Conservation (phyloP, 2,329 filamentous ascomycete genomes). For the Aspergillus fumigatus region DNA sequence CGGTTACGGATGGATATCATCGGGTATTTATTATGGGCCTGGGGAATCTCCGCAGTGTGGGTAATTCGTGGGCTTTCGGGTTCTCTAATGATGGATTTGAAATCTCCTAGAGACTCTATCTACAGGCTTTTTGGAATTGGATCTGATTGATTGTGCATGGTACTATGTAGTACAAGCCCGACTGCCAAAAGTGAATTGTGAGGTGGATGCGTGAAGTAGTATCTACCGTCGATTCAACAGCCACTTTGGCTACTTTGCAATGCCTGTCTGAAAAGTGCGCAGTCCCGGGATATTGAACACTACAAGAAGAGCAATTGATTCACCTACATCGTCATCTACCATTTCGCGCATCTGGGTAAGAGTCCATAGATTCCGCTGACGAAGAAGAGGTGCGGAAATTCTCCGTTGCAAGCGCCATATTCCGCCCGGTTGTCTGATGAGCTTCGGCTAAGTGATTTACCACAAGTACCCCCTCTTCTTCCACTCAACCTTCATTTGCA, state of each 20-base stretch:
- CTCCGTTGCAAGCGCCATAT: background rate
- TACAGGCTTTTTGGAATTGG: background rate
- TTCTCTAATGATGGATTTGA: background rate
- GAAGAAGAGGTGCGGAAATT: background rate
- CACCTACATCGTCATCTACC: background rate
- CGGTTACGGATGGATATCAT: background rate
- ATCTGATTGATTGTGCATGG: background rate
- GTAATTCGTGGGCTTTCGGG: background rate
- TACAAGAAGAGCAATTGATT: background rate
- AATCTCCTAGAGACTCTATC: background rate
- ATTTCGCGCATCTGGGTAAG: too few relatives aligned
- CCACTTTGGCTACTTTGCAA: background rate
- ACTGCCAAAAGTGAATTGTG: background rate
- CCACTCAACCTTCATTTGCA: too few relatives aligned
- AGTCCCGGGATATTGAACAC: background rate
- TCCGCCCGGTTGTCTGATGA: background rate
- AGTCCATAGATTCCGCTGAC: background rate
- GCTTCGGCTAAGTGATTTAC: background rate
- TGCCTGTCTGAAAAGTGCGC: background rate
- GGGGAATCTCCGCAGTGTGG: background rate
- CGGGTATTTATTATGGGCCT: background rate
- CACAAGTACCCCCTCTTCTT: background rate
- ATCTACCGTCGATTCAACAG: too few relatives aligned
- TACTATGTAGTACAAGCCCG: background rate
- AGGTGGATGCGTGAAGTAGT: background rate